These are phyloP conservation scores for Dactylis glomerata DNA, from an alignment of 176 grass and related monocot species.

Conservation along the genomic window DNA sequence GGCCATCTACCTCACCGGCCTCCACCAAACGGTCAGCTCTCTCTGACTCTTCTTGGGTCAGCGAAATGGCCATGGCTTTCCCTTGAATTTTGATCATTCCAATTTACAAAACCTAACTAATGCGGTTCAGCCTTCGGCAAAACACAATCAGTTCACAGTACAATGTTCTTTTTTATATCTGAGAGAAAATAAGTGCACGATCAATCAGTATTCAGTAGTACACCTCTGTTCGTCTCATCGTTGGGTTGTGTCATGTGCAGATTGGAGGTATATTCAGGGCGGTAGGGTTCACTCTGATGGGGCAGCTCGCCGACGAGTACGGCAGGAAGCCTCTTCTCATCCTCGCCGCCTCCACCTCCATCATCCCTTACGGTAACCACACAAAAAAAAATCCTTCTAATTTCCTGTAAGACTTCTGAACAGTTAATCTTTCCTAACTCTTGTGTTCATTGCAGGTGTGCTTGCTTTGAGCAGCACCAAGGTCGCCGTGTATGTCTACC, in stretches of 20 bases:
- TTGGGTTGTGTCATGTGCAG: slow-evolving; percentile 38
- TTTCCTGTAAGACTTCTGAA: background rate
- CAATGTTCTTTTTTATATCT: background rate
- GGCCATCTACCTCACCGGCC: slow-evolving; percentile 79
- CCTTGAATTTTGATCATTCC: background rate
- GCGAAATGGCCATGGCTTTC: background rate
- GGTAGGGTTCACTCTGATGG: slow-evolving; percentile 59
- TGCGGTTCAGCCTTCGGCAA: background rate
- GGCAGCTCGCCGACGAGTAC: slow-evolving; percentile 77
- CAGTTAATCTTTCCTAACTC: background rate
- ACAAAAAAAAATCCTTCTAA: background rate
- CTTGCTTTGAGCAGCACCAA: slow-evolving; percentile 64
- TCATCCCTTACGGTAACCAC: slow-evolving; percentile 67
- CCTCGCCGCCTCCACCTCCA: slow-evolving; percentile 56
- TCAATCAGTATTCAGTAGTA: background rate
- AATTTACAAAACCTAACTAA: background rate
- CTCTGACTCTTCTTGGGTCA: background rate
- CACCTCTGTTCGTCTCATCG: background rate
- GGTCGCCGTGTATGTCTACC: slow-evolving; percentile 49
- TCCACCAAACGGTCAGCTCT: slow-evolving; percentile 60
- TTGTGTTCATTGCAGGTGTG: slow-evolving; percentile 44
- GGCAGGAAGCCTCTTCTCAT: slow-evolving; percentile 79
- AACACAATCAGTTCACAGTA: background rate
- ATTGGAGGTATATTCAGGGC: slow-evolving; percentile 74
- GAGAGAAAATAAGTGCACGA: background rate